Evolutionary conservation across 306 rosid species (phyloP).

Genomic region (Casuarina equisetifolia): DNA sequence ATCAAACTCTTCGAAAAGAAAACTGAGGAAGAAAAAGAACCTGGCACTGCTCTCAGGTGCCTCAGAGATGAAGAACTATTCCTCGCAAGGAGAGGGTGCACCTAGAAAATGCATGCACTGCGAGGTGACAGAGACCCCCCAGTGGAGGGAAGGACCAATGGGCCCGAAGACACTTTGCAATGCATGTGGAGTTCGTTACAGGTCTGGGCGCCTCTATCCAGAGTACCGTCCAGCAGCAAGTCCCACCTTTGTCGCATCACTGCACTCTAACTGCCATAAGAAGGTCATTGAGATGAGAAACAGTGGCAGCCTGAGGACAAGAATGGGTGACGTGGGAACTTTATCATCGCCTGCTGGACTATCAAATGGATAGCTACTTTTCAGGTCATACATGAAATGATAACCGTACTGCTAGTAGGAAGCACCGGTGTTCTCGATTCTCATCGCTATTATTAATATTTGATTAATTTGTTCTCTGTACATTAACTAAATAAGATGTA

Average conservation of each 20-base stretch:
- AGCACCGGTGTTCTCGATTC: constrained; percentile 42
- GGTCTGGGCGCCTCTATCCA: constrained; percentile 81
- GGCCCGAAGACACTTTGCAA: constrained; percentile 91
- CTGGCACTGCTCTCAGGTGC: constrained; percentile 32
- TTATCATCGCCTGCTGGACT: constrained; percentile 35
- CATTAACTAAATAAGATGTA: constrained; percentile 45
- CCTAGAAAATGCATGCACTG: constrained; percentile 68
- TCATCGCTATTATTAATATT: constrained; percentile 32
- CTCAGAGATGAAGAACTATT: constrained; percentile 30
- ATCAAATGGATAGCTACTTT: constrained; percentile 35
- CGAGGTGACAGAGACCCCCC: constrained; percentile 73
- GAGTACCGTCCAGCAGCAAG: constrained; percentile 89
- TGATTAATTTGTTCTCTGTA: constrained; percentile 48
- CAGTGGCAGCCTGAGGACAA: constrained; percentile 23
- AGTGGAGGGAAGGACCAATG: constrained; percentile 88
- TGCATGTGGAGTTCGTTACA: constrained; percentile 88
- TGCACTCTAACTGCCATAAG: constrained; percentile 85
- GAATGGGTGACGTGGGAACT: constrained; percentile 29
- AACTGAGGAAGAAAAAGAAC: constrained; percentile 42
- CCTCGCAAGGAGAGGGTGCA: constrained; percentile 22
- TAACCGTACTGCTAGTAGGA: constrained; percentile 41
- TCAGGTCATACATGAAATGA: constrained; percentile 34
- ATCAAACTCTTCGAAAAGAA: constrained; percentile 30
- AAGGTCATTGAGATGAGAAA: constrained; percentile 81
- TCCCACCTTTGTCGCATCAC: constrained; percentile 60